Percentiles rank a stretch among this genome's conserved stretches.
phyloP scores from a whole-genome alignment of 495 filamentous ascomycete genomes.

The Cercophora samala region DNA sequence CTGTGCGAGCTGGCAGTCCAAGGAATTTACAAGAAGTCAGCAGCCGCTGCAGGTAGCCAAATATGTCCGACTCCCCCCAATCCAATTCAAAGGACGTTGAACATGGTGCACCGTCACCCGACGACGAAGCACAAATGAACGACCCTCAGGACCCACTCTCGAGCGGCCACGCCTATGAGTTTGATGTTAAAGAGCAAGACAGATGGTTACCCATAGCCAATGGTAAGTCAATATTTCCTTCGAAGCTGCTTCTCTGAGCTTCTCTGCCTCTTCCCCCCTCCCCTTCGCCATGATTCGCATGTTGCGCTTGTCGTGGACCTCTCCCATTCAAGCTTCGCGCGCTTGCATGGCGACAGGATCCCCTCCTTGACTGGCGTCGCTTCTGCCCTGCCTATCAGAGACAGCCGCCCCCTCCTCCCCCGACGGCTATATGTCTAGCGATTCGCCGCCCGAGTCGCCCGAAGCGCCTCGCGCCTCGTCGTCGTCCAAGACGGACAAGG shows the following conservation, averaged over 20 bases:
- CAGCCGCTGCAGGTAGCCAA: constrained; percentile 65
- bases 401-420: constrained; percentile 35
- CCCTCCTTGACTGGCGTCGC: constrained; percentile 43
- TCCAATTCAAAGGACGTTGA: constrained; percentile 93
- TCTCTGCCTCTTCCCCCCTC: constrained; percentile 31
- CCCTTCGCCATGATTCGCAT: constrained; percentile 46
- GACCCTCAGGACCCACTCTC: constrained; percentile 58
- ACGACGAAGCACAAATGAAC: constrained; percentile 68
- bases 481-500: constrained; percentile 43
- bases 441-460: constrained; percentile 47
- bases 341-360: constrained; percentile 36
- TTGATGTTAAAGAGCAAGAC: constrained; percentile 99
- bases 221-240: constrained; percentile 59
- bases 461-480: constrained; percentile 39
- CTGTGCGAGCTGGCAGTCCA: constrained; percentile 54
- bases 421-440: constrained; percentile 49
- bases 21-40: constrained; percentile 56
- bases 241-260: constrained; percentile 8
- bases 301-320: constrained; percentile 32
- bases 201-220: constrained; percentile 99
- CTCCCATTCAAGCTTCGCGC: constrained; percentile 32
- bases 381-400: constrained; percentile 44
- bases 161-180: constrained; percentile 70
- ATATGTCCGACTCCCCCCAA: constrained; percentile 95
- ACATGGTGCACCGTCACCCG: constrained; percentile 87